A percentile compares a stretch with the other conserved stretches of the same genome.
phyloP scores from a whole-genome alignment of 768 basidiomycete genomes.

The Hericium rajendrae region DNA sequence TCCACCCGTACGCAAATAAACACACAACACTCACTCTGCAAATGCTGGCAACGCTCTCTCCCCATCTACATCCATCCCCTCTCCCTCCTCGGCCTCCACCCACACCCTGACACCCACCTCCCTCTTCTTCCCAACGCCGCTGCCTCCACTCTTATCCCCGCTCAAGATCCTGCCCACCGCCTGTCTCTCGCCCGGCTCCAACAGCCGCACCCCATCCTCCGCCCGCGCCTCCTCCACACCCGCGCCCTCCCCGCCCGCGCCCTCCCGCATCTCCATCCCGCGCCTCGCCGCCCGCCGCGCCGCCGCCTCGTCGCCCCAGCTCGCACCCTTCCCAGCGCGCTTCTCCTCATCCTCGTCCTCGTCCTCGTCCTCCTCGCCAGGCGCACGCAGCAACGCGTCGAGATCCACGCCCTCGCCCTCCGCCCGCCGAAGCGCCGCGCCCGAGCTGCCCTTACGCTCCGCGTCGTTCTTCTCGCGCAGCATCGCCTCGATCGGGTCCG shows the following conservation, averaged over 20 bases:
- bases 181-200: slow-evolving; percentile 20
- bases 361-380: slow-evolving; percentile 3
- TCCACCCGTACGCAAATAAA: too few species aligned
- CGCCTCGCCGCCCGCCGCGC: neutral
- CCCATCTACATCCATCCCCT: neutral
- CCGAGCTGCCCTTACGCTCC: slow-evolving; percentile 6
- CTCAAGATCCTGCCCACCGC: slow-evolving; percentile 23
- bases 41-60: neutral
- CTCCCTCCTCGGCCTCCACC: slow-evolving; percentile 6
- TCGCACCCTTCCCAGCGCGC: neutral
- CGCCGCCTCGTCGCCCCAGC: slow-evolving; percentile 8
- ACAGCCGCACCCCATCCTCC: slow-evolving; percentile 19
- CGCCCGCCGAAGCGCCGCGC: slow-evolving; percentile 8
- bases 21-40: too few species aligned
- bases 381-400: slow-evolving; percentile 1
- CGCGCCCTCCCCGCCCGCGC: slow-evolving; percentile 10
- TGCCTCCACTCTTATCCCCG: slow-evolving; percentile 10
- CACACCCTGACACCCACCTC: slow-evolving; percentile 24
- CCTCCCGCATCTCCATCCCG: slow-evolving; percentile 2
- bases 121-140: slow-evolving; percentile 8
- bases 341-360: slow-evolving; percentile 1
- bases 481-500: slow-evolving; percentile 9
- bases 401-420: slow-evolving; percentile 5
- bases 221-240: slow-evolving; percentile 10
- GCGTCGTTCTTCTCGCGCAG: slow-evolving; percentile 10